Evolutionary conservation across 164 flowering plant genomes (phyloP).

Genomic region (Magnolia sinica): DNA sequence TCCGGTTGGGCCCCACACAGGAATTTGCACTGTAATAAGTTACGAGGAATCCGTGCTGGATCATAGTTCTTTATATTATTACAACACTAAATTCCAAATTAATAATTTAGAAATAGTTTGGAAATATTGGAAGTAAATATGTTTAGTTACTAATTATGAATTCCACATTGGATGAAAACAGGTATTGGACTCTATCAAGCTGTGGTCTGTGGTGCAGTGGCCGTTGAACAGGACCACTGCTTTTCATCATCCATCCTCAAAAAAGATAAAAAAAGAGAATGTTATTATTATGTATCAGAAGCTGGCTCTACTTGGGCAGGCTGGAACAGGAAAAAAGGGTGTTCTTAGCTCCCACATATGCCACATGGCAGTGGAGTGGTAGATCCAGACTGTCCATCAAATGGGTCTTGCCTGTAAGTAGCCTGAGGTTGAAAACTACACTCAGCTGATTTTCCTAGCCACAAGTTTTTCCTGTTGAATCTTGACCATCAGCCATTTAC

Average conservation of each 20-base stretch:
- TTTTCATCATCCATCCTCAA: not conserved
- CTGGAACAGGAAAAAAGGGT: not conserved
- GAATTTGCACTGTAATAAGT: too few species aligned
- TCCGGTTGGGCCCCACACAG: too few species aligned
- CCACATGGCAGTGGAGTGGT: not conserved
- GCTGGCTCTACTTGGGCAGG: not conserved
- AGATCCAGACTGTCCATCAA: not conserved
- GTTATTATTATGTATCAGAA: not conserved
- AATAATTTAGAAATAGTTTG: too few species aligned
- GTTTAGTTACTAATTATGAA: not conserved
- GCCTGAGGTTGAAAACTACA: not conserved
- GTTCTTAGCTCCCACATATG: not conserved
- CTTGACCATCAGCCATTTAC: not conserved
- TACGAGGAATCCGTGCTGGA: not conserved
- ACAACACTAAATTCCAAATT: too few species aligned
- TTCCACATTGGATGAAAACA: not conserved
- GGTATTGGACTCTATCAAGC: slow-evolving; percentile 10
- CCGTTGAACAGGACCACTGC: slow-evolving; percentile 5
- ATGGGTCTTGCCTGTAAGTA: not conserved
- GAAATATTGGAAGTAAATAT: too few species aligned
- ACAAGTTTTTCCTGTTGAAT: not conserved
- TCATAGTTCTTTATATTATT: not conserved
- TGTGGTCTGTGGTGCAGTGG: not conserved
- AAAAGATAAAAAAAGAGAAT: not conserved
- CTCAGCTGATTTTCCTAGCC: not conserved